phyloP scores from a whole-genome alignment of 352 stramenopile species.

The Globisporangium emineosum region DNA sequence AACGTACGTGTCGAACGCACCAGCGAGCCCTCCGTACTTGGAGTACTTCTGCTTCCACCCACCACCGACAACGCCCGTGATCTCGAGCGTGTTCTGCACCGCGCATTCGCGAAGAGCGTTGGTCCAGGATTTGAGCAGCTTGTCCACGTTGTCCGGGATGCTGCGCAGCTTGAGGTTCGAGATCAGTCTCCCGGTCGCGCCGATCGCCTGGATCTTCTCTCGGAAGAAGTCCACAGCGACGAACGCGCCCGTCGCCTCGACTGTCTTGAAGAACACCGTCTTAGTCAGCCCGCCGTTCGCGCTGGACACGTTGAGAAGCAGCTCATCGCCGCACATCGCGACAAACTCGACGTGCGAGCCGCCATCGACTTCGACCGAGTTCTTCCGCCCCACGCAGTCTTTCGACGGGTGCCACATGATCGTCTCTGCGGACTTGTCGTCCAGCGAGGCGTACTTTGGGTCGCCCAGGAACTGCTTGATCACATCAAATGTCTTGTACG shows the following conservation, averaged over 20 bases:
- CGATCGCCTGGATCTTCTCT: slow-evolving; percentile 17
- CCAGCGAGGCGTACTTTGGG: slow-evolving; percentile 20
- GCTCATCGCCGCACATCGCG: slow-evolving; percentile 15
- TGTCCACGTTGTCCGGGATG: slow-evolving; percentile 20
- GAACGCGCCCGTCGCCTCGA: slow-evolving; percentile 25
- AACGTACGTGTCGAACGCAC: slow-evolving; percentile 13
- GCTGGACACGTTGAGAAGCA: slow-evolving; percentile 20
- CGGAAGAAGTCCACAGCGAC: slow-evolving; percentile 22
- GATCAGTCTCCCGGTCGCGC: slow-evolving; percentile 15
- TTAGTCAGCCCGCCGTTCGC: slow-evolving; percentile 23
- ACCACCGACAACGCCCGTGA: slow-evolving; percentile 26
- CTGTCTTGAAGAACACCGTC: slow-evolving; percentile 22
- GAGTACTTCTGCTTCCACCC: slow-evolving; percentile 26
- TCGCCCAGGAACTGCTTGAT: slow-evolving; percentile 22
- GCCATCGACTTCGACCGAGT: slow-evolving; percentile 28
- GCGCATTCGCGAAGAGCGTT: slow-evolving; percentile 20
- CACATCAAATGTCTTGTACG: slow-evolving; percentile 23
- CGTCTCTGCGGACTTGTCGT: slow-evolving; percentile 10
- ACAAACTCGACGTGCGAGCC: slow-evolving; percentile 29
- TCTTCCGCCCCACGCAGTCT: slow-evolving; percentile 18
- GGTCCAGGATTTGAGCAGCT: slow-evolving; percentile 15
- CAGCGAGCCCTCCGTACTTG: slow-evolving; percentile 10
- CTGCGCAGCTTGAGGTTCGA: slow-evolving; percentile 20
- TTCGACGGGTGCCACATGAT: slow-evolving; percentile 27
- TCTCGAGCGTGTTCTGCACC: slow-evolving; percentile 16